Conservation (phyloP, 106 monocot species). For the Acanthochlamys bracteata region DNA sequence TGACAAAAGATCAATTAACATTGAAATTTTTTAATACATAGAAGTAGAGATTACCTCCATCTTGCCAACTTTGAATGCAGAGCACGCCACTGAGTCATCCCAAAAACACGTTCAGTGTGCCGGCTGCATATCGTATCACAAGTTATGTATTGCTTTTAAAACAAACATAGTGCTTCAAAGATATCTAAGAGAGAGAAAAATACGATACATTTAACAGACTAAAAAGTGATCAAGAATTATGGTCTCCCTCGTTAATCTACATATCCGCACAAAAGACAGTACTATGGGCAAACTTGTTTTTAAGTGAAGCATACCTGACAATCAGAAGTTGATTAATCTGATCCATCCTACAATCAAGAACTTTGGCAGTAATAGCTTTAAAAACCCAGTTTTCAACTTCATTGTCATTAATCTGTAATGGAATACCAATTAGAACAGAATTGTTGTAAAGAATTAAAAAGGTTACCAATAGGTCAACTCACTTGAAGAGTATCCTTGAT, state of each 20-base stretch:
- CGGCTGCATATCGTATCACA: constrained; percentile 44
- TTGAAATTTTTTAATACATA: not conserved
- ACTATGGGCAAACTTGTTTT: not conserved
- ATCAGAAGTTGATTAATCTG: constrained; percentile 79
- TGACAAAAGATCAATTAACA: too few relatives aligned
- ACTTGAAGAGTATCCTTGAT: constrained; percentile 77
- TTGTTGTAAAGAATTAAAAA: not conserved
- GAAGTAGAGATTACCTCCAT: constrained; percentile 55
- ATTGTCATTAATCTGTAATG: constrained; percentile 57
- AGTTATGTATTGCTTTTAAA: not conserved
- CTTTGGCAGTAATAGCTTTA: constrained; percentile 70
- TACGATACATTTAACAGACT: not conserved
- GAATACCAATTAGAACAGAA: not conserved
- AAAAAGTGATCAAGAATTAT: not conserved
- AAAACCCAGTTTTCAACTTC: constrained; percentile 95
- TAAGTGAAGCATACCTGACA: constrained; percentile 38
- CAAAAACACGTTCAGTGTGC: constrained; percentile 69
- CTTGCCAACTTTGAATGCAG: constrained; percentile 62
- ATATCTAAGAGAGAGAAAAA: not conserved
- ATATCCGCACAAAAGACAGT: not conserved
- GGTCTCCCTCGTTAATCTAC: not conserved
- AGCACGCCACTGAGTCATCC: constrained; percentile 61
- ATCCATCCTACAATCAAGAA: constrained; percentile 89
- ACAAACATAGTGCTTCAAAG: not conserved
- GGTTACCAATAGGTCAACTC: not conserved